phyloP scores from a whole-genome alignment of 1,139 yeast genomes.

The Suhomyces chickasaworum region DNA sequence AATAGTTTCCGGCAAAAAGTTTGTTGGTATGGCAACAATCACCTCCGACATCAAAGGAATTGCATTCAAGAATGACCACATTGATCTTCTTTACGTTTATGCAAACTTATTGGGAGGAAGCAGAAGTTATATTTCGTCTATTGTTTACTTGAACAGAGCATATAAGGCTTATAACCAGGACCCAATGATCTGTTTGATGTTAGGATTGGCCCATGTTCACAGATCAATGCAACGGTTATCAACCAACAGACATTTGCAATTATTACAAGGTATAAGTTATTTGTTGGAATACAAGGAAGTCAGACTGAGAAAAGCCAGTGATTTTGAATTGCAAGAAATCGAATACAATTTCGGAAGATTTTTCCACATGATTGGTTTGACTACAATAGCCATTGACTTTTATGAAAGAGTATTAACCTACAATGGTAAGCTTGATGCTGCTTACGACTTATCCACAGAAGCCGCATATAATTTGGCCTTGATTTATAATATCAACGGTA shows the following conservation, averaged over 20 bases:
- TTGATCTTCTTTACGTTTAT: constrained; percentile 73
- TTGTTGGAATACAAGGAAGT: constrained; percentile 68
- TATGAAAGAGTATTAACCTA: constrained; percentile 64
- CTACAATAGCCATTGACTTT: constrained; percentile 68
- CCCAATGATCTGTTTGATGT: constrained; percentile 72
- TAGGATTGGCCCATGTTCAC: constrained; percentile 85
- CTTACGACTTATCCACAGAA: constrained; percentile 64
- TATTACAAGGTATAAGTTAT: constrained; percentile 82
- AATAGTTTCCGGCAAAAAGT: constrained; percentile 48
- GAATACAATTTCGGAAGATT: constrained; percentile 82
- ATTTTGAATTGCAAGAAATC: constrained; percentile 71
- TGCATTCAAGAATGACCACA: constrained; percentile 54
- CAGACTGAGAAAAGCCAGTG: constrained; percentile 36
- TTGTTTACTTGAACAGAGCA: constrained; percentile 65
- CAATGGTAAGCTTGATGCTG: constrained; percentile 30
- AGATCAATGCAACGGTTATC: constrained; percentile 91
- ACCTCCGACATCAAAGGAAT: constrained; percentile 46
- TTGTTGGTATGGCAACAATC: constrained; percentile 80
- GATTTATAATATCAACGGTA: constrained; percentile 78
- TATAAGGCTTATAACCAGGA: constrained; percentile 68
- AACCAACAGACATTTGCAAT: constrained; percentile 79
- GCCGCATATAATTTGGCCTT: constrained; percentile 84
- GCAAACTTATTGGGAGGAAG: constrained; percentile 82
- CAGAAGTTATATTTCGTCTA: constrained; percentile 76
- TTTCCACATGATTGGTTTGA: constrained; percentile 80